Conservation (phyloP, 176 grass and related monocot species). For the Neostapfia colusana region DNA sequence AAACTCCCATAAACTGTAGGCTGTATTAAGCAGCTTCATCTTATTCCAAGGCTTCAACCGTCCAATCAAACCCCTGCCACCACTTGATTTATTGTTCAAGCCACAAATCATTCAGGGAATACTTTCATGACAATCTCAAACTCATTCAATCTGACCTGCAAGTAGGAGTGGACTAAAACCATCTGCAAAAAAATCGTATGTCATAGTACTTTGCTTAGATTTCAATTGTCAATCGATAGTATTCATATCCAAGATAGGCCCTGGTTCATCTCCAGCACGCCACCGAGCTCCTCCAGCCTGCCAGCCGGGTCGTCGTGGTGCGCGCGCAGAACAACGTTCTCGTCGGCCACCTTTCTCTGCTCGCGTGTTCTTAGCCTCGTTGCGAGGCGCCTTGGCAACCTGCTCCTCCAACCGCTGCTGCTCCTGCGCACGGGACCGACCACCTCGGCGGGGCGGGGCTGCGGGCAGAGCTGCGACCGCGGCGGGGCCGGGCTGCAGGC, state of each 20-base stretch:
- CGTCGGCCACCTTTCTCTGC: too few relatives aligned
- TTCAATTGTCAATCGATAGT: conserved; percentile 6
- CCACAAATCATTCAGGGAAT: neutral
- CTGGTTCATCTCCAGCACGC: too few relatives aligned
- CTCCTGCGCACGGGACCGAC: too few relatives aligned
- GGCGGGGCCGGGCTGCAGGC: too few relatives aligned
- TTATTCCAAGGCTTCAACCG: conserved; percentile 9
- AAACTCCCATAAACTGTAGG: neutral
- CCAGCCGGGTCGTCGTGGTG: too few relatives aligned
- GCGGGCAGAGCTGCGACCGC: too few relatives aligned
- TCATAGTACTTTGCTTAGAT: conserved; percentile 1
- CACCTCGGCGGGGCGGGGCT: too few relatives aligned
- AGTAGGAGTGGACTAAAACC: neutral
- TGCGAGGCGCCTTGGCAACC: too few relatives aligned
- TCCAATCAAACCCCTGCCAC: neutral
- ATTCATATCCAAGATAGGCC: neutral
- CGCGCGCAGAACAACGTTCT: too few relatives aligned
- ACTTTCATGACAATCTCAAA: neutral
- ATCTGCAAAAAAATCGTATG: neutral
- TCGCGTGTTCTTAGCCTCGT: too few relatives aligned
- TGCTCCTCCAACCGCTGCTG: too few relatives aligned
- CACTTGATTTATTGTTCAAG: neutral
- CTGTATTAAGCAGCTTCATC: neutral
- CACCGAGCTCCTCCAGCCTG: too few relatives aligned
- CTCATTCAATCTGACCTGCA: conserved; percentile 11